These are phyloP conservation scores for Verbascum thapsus DNA, from an alignment of 257 asterid species.

Conservation along the genomic window DNA sequence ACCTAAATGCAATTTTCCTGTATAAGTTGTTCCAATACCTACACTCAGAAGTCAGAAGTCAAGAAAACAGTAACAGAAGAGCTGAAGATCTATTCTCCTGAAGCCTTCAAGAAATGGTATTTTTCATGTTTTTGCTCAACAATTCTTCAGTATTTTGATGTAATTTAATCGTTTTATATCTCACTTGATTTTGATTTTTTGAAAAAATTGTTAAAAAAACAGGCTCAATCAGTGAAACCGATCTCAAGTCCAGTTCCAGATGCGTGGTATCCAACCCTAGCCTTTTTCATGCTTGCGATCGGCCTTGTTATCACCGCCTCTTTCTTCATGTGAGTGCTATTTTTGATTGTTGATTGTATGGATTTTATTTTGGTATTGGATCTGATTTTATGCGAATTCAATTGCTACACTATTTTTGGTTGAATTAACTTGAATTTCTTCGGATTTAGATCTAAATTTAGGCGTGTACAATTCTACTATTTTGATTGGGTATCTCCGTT, in stretches of 20 bases:
- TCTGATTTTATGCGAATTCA: no score
- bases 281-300: conserved; percentile 71
- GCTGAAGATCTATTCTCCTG: conserved; percentile 36
- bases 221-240: conserved; percentile 80
- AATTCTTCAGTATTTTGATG: neutral
- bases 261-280: conserved; percentile 85
- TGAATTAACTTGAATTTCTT: no score
- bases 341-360: neutral
- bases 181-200: conserved; percentile 13
- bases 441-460: no score
- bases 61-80: neutral
- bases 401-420: no score
- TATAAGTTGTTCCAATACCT: conserved; percentile 27
- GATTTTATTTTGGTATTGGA: conserved; percentile 23
- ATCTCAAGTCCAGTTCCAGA: conserved; percentile 92
- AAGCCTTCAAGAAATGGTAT: conserved; percentile 38
- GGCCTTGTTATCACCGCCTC: conserved; percentile 85
- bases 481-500: neutral
- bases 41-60: neutral
- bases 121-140: neutral
- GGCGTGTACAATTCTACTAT: neutral
- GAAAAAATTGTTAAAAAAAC: neutral
- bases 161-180: neutral
- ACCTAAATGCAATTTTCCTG: no score
- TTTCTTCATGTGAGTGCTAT: conserved; percentile 77